These are phyloP conservation scores for Umbelopsis ramanniana DNA, from an alignment of 192 early-diverging fungal genomes.

Conservation along the genomic window DNA sequence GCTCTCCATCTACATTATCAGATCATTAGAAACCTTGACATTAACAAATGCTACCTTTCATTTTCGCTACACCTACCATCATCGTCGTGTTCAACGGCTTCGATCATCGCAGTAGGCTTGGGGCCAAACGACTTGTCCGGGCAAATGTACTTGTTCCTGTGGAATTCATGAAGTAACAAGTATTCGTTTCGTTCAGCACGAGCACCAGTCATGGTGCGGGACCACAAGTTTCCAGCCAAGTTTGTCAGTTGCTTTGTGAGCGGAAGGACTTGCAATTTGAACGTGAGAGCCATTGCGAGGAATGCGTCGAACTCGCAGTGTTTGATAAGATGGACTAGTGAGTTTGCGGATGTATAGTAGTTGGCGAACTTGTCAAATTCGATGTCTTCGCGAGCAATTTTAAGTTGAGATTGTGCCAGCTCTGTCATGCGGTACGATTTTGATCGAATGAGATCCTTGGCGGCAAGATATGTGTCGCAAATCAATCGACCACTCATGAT, in stretches of 20 bases:
- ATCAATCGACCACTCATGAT: slow-evolving; percentile 85
- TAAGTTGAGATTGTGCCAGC: slow-evolving; percentile 77
- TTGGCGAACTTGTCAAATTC: slow-evolving; percentile 76
- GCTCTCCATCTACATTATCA: slow-evolving; percentile 34
- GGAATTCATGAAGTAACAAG: slow-evolving; percentile 95
- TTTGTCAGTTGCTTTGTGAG: slow-evolving; percentile 92
- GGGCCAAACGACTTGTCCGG: slow-evolving; percentile 76
- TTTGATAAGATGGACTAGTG: slow-evolving; percentile 73
- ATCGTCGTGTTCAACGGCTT: slow-evolving; percentile 35
- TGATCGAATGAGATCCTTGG: slow-evolving; percentile 84
- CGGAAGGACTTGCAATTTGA: slow-evolving; percentile 87
- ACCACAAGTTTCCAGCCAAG: slow-evolving; percentile 96
- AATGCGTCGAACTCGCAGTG: slow-evolving; percentile 86
- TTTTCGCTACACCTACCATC: slow-evolving; percentile 23
- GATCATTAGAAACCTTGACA: slow-evolving; percentile 25
- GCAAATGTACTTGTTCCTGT: slow-evolving; percentile 86
- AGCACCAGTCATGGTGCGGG: slow-evolving; percentile 85
- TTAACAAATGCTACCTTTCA: neutral
- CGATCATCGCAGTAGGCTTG: slow-evolving; percentile 26
- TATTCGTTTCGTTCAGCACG: slow-evolving; percentile 96
- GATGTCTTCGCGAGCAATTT: slow-evolving; percentile 80
- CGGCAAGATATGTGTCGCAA: slow-evolving; percentile 90
- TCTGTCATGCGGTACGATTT: slow-evolving; percentile 85
- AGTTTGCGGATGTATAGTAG: slow-evolving; percentile 65
- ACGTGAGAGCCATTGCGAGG: slow-evolving; percentile 81